phyloP scores from a whole-genome alignment of 1,139 yeast genomes.

The Debaryomycetaceae sp. region DNA sequence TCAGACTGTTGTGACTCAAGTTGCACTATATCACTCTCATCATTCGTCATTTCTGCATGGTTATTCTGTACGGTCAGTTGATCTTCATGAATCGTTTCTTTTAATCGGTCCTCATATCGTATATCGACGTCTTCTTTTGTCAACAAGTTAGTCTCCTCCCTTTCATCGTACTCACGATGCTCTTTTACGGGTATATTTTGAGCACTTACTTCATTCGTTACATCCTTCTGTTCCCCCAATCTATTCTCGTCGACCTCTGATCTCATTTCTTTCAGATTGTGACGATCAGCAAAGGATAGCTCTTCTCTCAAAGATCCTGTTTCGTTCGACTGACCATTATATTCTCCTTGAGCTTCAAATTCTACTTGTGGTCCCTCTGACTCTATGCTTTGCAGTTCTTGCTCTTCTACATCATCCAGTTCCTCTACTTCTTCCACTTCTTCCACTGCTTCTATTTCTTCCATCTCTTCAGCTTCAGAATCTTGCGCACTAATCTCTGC shows the following conservation, averaged over 20 bases:
- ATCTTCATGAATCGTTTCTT: no score
- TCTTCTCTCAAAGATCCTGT: no score
- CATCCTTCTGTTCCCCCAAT: neutral
- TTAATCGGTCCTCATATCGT: no score
- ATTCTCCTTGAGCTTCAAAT: conserved; percentile 17
- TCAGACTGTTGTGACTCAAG: no score
- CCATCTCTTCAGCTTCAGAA: conserved; percentile 1
- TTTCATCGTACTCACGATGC: neutral
- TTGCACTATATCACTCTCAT: neutral
- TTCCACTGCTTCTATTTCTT: conserved; percentile 3
- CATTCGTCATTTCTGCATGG: neutral
- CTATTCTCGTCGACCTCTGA: neutral
- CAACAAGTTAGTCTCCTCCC: neutral
- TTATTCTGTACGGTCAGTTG: neutral
- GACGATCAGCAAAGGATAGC: no score
- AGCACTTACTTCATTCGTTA: neutral
- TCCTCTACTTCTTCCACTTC: conserved; percentile 3
- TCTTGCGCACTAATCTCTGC: conserved; percentile 4
- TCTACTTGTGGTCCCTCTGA: conserved; percentile 5
- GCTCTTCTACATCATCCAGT: conserved; percentile 3
- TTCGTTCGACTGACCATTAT: conserved; percentile 18
- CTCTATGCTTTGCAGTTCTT: neutral
- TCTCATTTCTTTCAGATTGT: neutral
- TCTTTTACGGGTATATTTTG: neutral
- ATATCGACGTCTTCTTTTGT: no score